These are phyloP conservation scores for Arthroderma sp. DNA, from an alignment of 2,329 filamentous ascomycete species.

Conservation along the genomic window DNA sequence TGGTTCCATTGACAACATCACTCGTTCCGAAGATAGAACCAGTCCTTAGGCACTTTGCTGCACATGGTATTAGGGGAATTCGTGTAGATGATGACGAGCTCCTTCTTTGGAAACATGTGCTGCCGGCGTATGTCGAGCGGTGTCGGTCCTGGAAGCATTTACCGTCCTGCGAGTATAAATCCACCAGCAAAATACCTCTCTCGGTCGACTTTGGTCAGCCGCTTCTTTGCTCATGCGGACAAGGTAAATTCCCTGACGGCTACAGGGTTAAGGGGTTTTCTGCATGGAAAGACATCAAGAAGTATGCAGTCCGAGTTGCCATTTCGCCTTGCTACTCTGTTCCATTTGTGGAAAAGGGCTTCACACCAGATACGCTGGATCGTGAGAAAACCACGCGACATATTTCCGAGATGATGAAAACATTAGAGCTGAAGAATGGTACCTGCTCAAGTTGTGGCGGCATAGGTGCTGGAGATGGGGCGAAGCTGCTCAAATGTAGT, in stretches of 20 bases:
- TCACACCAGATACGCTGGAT: background rate
- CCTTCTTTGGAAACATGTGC: slow-evolving; percentile 22
- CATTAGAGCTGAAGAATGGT: background rate
- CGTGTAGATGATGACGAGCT: slow-evolving; percentile 19
- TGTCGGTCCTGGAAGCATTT: slow-evolving; percentile 30
- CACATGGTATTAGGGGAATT: slow-evolving; percentile 10
- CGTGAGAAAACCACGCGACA: background rate
- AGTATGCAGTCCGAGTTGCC: slow-evolving; percentile 21
- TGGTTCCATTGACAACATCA: slow-evolving; percentile 20
- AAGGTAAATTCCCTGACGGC: slow-evolving; percentile 18
- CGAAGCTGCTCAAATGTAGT: slow-evolving; percentile 1
- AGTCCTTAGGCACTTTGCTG: slow-evolving; percentile 5
- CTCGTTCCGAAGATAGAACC: slow-evolving; percentile 7
- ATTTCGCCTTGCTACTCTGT: slow-evolving; percentile 24
- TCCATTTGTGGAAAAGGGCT: slow-evolving; percentile 20
- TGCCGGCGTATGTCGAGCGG: slow-evolving; percentile 27
- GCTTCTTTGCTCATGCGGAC: slow-evolving; percentile 25
- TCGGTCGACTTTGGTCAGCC: slow-evolving; percentile 16
- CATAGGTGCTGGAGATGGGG: background rate
- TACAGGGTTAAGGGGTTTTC: slow-evolving; percentile 12
- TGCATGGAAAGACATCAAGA: slow-evolving; percentile 18
- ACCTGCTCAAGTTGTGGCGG: slow-evolving; percentile 7
- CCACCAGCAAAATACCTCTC: slow-evolving; percentile 16
- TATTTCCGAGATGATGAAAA: background rate
- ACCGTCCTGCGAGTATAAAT: slow-evolving; percentile 23